phyloP scores from a whole-genome alignment of 2,329 filamentous ascomycete genomes.

The Sarocladium strictum region DNA sequence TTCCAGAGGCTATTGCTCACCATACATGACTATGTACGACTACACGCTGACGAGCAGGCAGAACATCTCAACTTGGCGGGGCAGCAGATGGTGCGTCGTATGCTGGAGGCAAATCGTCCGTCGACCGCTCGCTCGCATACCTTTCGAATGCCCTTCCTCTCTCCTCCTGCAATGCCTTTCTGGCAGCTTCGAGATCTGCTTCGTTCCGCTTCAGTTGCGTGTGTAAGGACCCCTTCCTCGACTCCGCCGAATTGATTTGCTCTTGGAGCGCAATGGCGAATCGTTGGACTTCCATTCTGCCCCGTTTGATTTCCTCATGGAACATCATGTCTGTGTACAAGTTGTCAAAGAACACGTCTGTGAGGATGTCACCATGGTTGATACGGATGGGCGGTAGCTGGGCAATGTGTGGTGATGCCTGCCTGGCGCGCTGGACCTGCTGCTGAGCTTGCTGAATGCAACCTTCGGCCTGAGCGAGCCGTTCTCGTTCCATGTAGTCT shows the following conservation, averaged over 20 bases:
- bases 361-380: slow-evolving; percentile 38
- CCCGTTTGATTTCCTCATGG: slow-evolving; percentile 44
- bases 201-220: slow-evolving; percentile 25
- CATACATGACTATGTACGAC: too few relatives aligned
- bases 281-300: slow-evolving; percentile 28
- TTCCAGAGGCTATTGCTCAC: too few relatives aligned
- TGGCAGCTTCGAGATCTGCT: slow-evolving; percentile 25
- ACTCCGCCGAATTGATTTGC: slow-evolving; percentile 26
- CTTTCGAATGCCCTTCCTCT: slow-evolving; percentile 31
- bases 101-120: not conserved
- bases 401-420: slow-evolving; percentile 29
- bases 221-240: slow-evolving; percentile 22
- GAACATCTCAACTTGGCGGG: not conserved
- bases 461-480: slow-evolving; percentile 41
- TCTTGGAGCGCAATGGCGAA: slow-evolving; percentile 25
- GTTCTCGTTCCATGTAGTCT: slow-evolving; percentile 49
- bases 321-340: slow-evolving; percentile 47
- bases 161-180: slow-evolving; percentile 35
- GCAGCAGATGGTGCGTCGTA: not conserved
- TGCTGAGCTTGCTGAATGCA: slow-evolving; percentile 33
- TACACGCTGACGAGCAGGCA: not conserved
- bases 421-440: slow-evolving; percentile 33
- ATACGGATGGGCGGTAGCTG: slow-evolving; percentile 34
- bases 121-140: slow-evolving; percentile 24
- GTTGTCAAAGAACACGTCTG: slow-evolving; percentile 50